phyloP scores from a whole-genome alignment of 129 eudicot species.

The Helianthus annuus region DNA sequence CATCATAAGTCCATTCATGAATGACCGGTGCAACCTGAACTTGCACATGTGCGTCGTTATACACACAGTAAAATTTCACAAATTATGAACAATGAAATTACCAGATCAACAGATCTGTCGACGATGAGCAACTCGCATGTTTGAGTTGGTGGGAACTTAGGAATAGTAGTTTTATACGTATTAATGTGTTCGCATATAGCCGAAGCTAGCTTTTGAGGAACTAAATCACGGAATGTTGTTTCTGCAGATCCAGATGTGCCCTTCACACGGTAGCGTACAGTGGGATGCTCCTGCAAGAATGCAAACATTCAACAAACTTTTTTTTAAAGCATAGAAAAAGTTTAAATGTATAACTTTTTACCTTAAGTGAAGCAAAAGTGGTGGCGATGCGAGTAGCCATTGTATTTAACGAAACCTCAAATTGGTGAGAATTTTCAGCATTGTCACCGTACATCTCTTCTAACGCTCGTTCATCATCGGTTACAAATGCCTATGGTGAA shows the following conservation, averaged over 20 bases:
- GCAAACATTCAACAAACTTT: conserved; percentile 21
- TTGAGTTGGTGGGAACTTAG: conserved; percentile 77
- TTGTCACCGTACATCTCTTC: conserved; percentile 65
- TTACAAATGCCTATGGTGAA: conserved; percentile 63
- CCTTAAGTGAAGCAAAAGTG: conserved; percentile 97
- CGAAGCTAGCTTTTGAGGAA: conserved; percentile 75
- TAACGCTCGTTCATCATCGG: conserved; percentile 87
- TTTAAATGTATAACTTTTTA: conserved; percentile 21
- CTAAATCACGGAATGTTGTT: conserved; percentile 49
- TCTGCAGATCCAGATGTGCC: conserved; percentile 39
- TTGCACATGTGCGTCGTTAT: conserved; percentile 28
- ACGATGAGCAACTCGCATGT: conserved; percentile 90
- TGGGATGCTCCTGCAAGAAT: conserved; percentile 68
- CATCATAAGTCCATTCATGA: conserved; percentile 99
- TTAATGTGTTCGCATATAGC: conserved; percentile 60
- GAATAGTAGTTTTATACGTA: conserved; percentile 64
- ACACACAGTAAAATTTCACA: not conserved
- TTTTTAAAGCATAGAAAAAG: not conserved
- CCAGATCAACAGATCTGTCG: conserved; percentile 94
- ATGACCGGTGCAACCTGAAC: conserved; percentile 91
- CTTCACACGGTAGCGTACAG: conserved; percentile 77
- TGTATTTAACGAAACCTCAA: conserved; percentile 54
- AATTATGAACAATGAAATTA: conserved; percentile 11
- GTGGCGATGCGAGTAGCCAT: conserved; percentile 90
- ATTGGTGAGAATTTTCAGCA: conserved; percentile 57